A percentile compares a stretch with the other conserved stretches of the same genome.
phyloP scores from a whole-genome alignment of 2,329 filamentous ascomycete species.

The Fusarium neocosmosporiellum region DNA sequence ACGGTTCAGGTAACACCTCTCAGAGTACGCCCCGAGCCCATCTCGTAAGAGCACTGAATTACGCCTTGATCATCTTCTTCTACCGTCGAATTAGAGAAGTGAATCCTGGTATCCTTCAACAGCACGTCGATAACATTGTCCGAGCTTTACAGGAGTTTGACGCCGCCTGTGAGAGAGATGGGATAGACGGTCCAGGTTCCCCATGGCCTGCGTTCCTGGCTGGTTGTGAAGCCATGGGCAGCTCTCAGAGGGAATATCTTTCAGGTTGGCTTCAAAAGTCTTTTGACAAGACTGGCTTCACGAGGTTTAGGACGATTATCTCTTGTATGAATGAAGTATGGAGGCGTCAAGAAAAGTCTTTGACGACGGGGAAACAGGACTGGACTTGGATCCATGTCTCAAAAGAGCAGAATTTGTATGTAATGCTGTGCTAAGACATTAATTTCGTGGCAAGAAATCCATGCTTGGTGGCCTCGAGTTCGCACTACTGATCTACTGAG shows the following conservation, averaged over 20 bases:
- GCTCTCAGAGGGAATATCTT: neutral
- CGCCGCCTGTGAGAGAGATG: neutral
- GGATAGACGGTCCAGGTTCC: neutral
- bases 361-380: neutral
- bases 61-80: slow-evolving; percentile 16
- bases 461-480: neutral
- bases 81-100: slow-evolving; percentile 14
- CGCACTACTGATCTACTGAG: neutral
- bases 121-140: neutral
- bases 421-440: neutral
- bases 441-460: neutral
- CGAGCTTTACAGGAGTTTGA: neutral
- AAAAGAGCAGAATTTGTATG: neutral
- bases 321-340: neutral
- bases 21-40: neutral
- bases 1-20: neutral
- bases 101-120: slow-evolving; percentile 12
- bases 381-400: neutral
- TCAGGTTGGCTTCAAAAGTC: neutral
- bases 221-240: neutral
- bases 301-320: neutral
- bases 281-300: neutral
- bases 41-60: slow-evolving; percentile 6
- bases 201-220: neutral
- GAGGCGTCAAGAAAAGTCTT: neutral